phyloP scores from a whole-genome alignment of 2,329 filamentous ascomycete genomes.

The Alternaria sp. region DNA sequence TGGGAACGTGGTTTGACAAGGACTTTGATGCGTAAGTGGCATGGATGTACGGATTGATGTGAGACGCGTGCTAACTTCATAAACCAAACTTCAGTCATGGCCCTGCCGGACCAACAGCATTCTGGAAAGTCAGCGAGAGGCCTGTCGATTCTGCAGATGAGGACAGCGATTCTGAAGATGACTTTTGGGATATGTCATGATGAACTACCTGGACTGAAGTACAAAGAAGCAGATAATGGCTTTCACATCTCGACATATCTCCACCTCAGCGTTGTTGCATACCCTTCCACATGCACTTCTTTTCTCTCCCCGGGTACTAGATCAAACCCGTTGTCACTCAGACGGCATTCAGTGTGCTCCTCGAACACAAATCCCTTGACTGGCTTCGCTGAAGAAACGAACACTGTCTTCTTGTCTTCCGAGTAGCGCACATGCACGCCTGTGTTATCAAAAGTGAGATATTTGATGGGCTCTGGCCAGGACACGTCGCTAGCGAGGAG shows the following conservation, averaged over 20 bases:
- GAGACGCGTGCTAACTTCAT: not conserved
- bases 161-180: conserved; percentile 6
- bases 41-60: accelerated
- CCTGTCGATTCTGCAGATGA: conserved; percentile 9
- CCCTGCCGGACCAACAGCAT: conserved; percentile 75
- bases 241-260: conserved; percentile 28
- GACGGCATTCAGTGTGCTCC: conserved; percentile 22
- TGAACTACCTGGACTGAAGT: not conserved
- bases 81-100: conserved; percentile 55
- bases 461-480: conserved; percentile 67
- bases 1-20: conserved; percentile 81
- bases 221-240: not conserved
- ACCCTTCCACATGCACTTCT: conserved; percentile 17
- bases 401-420: conserved; percentile 43
- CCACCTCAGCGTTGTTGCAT: conserved; percentile 19
- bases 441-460: conserved; percentile 59
- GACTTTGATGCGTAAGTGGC: conserved; percentile 61
- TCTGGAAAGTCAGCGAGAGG: conserved; percentile 73
- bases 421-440: conserved; percentile 51
- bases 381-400: conserved; percentile 56
- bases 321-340: conserved; percentile 41
- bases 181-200: not conserved
- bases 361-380: conserved; percentile 64
- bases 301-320: conserved; percentile 27
- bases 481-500: conserved; percentile 61